A percentile compares a stretch with the other conserved stretches of the same genome.
Conservation (phyloP, 805 yeast genomes). For the Candida tibetensis region DNA sequence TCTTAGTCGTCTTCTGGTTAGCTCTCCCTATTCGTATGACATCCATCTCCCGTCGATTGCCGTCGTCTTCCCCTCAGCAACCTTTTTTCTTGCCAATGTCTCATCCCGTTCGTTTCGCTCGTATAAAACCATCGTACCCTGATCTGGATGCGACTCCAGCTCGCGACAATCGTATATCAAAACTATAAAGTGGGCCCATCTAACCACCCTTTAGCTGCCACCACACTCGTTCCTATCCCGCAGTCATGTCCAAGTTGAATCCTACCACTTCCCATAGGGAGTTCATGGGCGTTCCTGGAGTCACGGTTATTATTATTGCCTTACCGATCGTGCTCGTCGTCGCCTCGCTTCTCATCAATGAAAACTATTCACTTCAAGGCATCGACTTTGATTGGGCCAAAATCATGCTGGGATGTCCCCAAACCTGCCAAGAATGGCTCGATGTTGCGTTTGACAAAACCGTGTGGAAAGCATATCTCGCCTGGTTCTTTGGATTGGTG, state of each 20-base stretch:
- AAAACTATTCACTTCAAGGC: conserved; percentile 52
- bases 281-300: conserved; percentile 78
- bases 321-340: conserved; percentile 63
- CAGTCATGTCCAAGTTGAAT: conserved; percentile 46
- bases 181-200: too few relatives aligned
- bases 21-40: too few relatives aligned
- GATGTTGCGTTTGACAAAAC: conserved; percentile 38
- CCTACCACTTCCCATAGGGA: conserved; percentile 72
- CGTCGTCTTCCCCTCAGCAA: too few relatives aligned
- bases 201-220: too few relatives aligned
- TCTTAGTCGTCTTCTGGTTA: too few relatives aligned
- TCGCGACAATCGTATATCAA: too few relatives aligned
- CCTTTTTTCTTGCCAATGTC: too few relatives aligned
- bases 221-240: too few relatives aligned
- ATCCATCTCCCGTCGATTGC: too few relatives aligned
- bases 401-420: conserved; percentile 37
- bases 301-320: conserved; percentile 58
- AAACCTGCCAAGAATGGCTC: conserved; percentile 18
- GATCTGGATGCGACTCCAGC: too few relatives aligned
- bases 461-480: conserved; percentile 62
- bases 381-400: conserved; percentile 38
- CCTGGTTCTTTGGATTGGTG: conserved; percentile 71
- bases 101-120: too few relatives aligned
- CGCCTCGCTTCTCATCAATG: conserved; percentile 63
- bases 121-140: too few relatives aligned